Evolutionary conservation across 78 protist genomes (phyloP).

Genomic region (Creolimax fragrantissima): DNA sequence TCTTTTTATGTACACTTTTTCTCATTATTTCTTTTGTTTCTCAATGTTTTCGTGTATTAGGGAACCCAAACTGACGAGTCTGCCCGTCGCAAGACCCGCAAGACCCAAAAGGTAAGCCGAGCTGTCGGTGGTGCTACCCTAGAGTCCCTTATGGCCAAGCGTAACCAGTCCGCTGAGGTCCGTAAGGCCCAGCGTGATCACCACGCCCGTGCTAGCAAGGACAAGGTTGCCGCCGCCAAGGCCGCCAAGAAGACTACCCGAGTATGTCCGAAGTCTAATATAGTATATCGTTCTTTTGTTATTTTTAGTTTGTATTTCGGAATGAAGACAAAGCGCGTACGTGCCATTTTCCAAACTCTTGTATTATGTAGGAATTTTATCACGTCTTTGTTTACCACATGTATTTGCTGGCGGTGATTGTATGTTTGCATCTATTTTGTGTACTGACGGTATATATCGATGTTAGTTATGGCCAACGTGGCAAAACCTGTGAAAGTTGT

Average conservation of each 20-base stretch:
- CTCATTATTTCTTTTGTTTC: no score
- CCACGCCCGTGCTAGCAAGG: neutral
- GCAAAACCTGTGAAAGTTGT: neutral
- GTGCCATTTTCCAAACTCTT: no score
- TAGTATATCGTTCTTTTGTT: neutral
- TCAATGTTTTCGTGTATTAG: no score
- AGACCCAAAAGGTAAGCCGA: slow-evolving; percentile 25
- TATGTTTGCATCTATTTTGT: neutral
- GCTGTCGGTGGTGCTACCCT: slow-evolving; percentile 15
- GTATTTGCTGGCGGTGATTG: neutral
- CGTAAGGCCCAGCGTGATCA: neutral
- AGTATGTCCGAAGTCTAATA: neutral
- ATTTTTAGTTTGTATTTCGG: neutral
- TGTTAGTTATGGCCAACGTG: neutral
- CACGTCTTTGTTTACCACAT: neutral
- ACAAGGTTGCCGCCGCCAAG: neutral
- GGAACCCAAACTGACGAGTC: neutral
- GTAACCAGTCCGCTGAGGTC: neutral
- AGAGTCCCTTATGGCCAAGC: neutral
- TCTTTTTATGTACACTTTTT: no score
- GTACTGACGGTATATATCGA: neutral
- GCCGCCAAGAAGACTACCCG: neutral
- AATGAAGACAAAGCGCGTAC: no score
- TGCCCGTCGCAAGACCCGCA: slow-evolving; percentile 19
- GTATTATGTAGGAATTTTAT: neutral